Base-by-base conservation (phyloP, 148 eudicot species). In the Rhododendron molle region DNA sequence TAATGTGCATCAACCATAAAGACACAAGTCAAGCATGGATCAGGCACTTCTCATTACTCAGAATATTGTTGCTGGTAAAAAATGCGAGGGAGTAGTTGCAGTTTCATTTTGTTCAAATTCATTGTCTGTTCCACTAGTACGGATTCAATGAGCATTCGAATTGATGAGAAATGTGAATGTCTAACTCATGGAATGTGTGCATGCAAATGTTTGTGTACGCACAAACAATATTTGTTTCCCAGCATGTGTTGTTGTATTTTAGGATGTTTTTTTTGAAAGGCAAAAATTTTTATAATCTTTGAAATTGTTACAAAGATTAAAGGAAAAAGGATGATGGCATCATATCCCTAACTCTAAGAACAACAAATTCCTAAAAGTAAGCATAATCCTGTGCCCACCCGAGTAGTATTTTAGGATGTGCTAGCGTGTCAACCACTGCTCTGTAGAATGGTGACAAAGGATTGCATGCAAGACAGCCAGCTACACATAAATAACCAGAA, bases 81-180 rank as follows among this genome's bases (percentile, higher is more conserved):
- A 76, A 16, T 40, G n/a, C 30, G 2, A 47, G 40, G 81, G 81
- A 26, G 36, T 47, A 49, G 60, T 47, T 16, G 18, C 82, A 52
- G 83, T 54, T 80, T 8, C 8, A 23, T 77, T 77, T 77, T 77
- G 82, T 52, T 80, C 65, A 50, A 28, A 80, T 56, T 80, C 43
- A 28, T 80, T 43, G 15, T 78, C 82, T 7, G 15, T 46, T 78
- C 21, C 21, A 26, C 50, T n/a, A 11, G n/a, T 76, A 18, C 23
- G 6, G 40, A 32, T 34, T 5, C 44, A 77, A 10, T 21, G 16
- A 43, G 40, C 80, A 77, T 43, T 44, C 30, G 1, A 77, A 44
- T 44, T 49, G 12, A 46, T 3, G 9, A 78, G 40, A 80, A 49
- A n/a, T 44, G 38, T 80, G 50, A 49, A n/a, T 44, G 60, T 80